Evolutionary conservation across 192 early-diverging fungal species (phyloP), one percentile per base, ranked within the genome.

Genomic region (Coemansia sp.): DNA sequence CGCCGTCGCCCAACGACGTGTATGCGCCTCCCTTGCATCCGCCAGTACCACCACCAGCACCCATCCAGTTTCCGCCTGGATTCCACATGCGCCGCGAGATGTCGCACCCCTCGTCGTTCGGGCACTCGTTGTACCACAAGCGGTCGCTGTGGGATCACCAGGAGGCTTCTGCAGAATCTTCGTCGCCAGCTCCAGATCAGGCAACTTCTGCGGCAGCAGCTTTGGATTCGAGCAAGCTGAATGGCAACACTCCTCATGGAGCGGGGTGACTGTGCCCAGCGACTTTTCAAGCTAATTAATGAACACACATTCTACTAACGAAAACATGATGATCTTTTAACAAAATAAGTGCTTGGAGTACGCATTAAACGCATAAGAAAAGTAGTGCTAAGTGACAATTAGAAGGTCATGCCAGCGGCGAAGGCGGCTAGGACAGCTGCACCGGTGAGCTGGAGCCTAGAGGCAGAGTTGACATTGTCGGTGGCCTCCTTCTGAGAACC

Each of bases 41-140:
- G 27, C 23, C 42, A 15, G 23, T 68, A 11, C 67, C 41, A 58
- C 57, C 57, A 41, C 65, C 48, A 57, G 42, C 48, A 4, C 31
- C 19, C 8, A 38, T 31, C 27, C 60, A 23, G 19, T 17, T 48
- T 17, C 63, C 57, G 39, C 10, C 21, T 45, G 55, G 51, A 32
- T 29, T 64, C 32, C 69, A 63, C 5, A 72, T 65, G 17, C 55
- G 29, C 25, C 62, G 67, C 27, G 64, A 69, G 45, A 76, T 70
- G 7, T 66, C 74, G 5, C 74, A 67, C 15, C 68, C 74, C 25
- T 67, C 68, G 9, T 76, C 68, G 12, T 76, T 70, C 67, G 74
- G 74, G 41, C 68, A 57, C 38, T 76, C 74, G 25, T 51, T 76
- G 10, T 76, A 76, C 36, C 48, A 70, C 25, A 70, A 67, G 9